Conservation (phyloP, 805 yeast species). For the Kluyveromyces nonfermentans region DNA sequence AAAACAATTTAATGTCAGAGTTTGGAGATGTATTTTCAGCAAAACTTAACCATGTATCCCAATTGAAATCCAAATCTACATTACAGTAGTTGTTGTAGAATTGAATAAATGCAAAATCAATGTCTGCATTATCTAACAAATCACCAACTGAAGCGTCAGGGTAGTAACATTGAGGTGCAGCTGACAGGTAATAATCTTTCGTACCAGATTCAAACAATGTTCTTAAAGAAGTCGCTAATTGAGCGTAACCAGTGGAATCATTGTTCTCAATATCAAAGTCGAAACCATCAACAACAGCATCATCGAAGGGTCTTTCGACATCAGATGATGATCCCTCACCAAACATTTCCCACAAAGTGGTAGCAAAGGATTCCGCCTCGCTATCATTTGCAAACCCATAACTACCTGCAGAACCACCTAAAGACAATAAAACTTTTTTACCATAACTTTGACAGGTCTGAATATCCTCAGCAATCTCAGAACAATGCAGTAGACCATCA, state of each 20-base stretch:
- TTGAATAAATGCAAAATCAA: slow-evolving; percentile 80
- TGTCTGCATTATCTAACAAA: slow-evolving; percentile 44
- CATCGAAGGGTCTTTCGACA: slow-evolving; percentile 60
- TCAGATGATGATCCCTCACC: slow-evolving; percentile 44
- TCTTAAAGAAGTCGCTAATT: slow-evolving; percentile 48
- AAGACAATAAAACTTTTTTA: slow-evolving; percentile 63
- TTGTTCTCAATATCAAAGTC: slow-evolving; percentile 82
- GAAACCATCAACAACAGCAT: slow-evolving; percentile 77
- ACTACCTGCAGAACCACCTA: slow-evolving; percentile 66
- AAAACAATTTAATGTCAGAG: slow-evolving; percentile 52
- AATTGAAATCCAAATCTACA: slow-evolving; percentile 46
- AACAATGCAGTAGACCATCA: slow-evolving; percentile 37
- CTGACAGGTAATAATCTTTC: slow-evolving; percentile 63
- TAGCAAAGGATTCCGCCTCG: slow-evolving; percentile 60
- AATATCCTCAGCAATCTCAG: slow-evolving; percentile 58
- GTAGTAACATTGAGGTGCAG: slow-evolving; percentile 88
- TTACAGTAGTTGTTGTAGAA: slow-evolving; percentile 82
- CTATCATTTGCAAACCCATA: slow-evolving; percentile 82
- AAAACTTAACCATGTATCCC: slow-evolving; percentile 63
- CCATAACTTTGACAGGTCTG: slow-evolving; percentile 69
- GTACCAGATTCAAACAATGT: slow-evolving; percentile 41
- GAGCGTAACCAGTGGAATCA: slow-evolving; percentile 54
- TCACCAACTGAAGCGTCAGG: slow-evolving; percentile 68
- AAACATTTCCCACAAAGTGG: slow-evolving; percentile 51
- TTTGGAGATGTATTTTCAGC: slow-evolving; percentile 57